Base-by-base conservation (phyloP, 2,329 filamentous ascomycete species). In the Nemania diffusa region DNA sequence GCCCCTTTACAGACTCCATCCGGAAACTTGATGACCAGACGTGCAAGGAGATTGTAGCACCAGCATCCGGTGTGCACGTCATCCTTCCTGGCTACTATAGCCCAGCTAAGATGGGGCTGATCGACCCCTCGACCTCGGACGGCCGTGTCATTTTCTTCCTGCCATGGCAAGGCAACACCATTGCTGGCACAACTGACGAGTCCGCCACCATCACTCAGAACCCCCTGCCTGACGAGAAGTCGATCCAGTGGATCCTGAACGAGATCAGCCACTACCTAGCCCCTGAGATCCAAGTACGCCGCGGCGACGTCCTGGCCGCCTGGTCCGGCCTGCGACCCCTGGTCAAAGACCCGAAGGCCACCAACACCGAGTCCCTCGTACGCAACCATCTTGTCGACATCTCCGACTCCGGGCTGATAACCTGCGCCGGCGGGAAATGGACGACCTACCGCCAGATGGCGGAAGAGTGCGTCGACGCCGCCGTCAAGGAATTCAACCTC, bases 391-490 rank as follows among this genome's bases (percentile, higher is more conserved):
- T 97, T 50, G 88, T 97, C 72, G 91, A 93, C 67, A 85, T 92
- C 57, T 95, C 92, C n/a, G 80, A 86, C 1, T 93, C 92, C 6
- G 93, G 93, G 11, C 85, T 97, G 22, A 82, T 97, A 71, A 97
- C 93, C 37, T 94, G 92, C 76, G 92, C 92, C 29, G 93, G 93
- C 73, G 93, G 93, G 55, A 97, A 97, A 81, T 97, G 93, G 93
- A 97, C 93, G 2, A 97, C 93, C 1, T 97, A 97, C 81, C 90
- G 93, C 64, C 92, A 97, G 79, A 97, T 97, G 93, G 92, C 93
- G 24, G 92, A 97, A 80, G 92, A 97, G 78, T 92, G 91, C 51
- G 92, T 97, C 50, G 92, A 97, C 75, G 90, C 92, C 75, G 92
- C 93, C 9, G 86, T 96, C 78, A 83, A 86, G 59, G 84, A 87